Evolutionary conservation across 177 flowering plant genomes (phyloP).

Genomic region (Vitis hybrid): DNA sequence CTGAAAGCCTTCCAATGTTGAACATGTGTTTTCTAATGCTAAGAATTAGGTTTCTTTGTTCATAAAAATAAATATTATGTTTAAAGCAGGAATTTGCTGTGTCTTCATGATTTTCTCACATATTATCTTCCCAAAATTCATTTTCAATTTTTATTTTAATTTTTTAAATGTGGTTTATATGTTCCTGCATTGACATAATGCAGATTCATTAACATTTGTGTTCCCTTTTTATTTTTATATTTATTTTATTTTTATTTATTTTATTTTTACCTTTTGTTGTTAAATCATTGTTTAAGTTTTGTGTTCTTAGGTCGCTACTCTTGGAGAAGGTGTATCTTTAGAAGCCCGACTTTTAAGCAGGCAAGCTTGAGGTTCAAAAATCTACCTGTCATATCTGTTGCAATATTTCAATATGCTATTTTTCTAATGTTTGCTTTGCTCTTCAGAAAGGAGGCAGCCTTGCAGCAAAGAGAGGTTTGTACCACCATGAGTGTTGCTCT

Average conservation of each 20-base stretch:
- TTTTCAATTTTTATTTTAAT: background rate
- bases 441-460: constrained; percentile 82
- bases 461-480: constrained; percentile 84
- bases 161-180: background rate
- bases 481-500: background rate
- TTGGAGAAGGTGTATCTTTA: constrained; percentile 85
- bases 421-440: constrained; percentile 11
- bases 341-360: constrained; percentile 89
- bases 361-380: constrained; percentile 32
- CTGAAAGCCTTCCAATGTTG: background rate
- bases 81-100: background rate
- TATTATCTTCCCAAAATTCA: background rate
- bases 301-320: constrained; percentile 57
- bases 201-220: no score
- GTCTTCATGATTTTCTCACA: background rate
- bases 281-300: background rate
- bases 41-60: background rate
- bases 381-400: constrained; percentile 1
- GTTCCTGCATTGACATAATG: background rate
- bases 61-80: background rate
- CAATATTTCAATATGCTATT: constrained; percentile 3
- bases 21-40: background rate
- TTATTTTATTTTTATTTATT: no score
- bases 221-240: no score
- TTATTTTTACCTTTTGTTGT: background rate